Evolutionary conservation across 2,329 filamentous ascomycete genomes (phyloP), one percentile per base, ranked within the genome.

Genomic region (Microdochium nivale): DNA sequence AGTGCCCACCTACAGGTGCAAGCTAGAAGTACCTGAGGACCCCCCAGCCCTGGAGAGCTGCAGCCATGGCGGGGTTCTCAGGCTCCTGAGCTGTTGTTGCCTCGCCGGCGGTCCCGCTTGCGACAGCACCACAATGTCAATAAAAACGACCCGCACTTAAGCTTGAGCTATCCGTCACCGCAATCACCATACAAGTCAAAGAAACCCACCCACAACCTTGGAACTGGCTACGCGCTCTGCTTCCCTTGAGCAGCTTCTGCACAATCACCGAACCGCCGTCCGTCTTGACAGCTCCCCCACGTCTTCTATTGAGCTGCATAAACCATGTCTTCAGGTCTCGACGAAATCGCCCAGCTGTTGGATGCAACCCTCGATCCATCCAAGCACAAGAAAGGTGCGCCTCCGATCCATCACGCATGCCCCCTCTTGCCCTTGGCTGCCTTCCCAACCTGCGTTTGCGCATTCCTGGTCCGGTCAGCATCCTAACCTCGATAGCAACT

Each of bases 281-380:
- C 3, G 9, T 21, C 21, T 8, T 44, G 3, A 10, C 8, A 13
- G 16, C n/a, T n/a, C n/a, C n/a, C n/a, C n/a, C n/a, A n/a, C 40
- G n/a, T 44, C 10, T 44, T 19, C 40, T 4, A 10, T 13, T 11
- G 40, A 23, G 40, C 19, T 44, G 40, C 40, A 44, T 13, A 3
- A 19, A 76, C 59, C 65, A 83, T 83, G 79, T 77, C 78, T 65
- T 71, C 76, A 59, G 73, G 80, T 58, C 74, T 81, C 64, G 73
- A 72, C 59, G 71, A 73, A 54, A 75, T 96, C 68, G 87, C 90
- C 57, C 83, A 90, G 77, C 80, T 97, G 69, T 84, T 99, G 57
- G 82, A 95, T 70, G 89, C 90, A 62, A 97, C 90, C 62, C 80
- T 97, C 63, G 89, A 96, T 71, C 90, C 90, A 19, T 76, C 80